phyloP scores from a whole-genome alignment of 1,284 basidiomycete genomes.

The Heterobasidion irregulare region DNA sequence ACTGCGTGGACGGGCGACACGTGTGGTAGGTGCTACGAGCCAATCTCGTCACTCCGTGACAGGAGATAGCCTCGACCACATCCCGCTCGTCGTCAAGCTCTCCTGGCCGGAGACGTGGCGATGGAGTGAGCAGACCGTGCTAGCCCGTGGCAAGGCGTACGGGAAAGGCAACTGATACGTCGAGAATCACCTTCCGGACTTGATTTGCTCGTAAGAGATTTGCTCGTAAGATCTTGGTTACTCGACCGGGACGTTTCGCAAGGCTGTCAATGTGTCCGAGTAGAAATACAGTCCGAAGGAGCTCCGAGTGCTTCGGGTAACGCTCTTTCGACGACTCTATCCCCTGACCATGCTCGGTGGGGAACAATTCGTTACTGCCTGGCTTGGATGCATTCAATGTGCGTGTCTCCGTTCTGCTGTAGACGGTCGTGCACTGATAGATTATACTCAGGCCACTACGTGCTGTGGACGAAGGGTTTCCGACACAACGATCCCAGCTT shows the following conservation, averaged over 20 bases:
- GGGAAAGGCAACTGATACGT: background rate
- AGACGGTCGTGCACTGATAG: background rate
- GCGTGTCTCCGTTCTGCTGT: background rate
- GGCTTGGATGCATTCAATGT: background rate
- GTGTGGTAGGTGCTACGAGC: background rate
- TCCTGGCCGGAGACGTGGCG: background rate
- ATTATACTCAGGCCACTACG: background rate
- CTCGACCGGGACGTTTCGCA: background rate
- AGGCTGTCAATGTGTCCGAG: background rate
- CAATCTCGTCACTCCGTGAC: background rate
- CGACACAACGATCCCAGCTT: background rate
- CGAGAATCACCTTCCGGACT: background rate
- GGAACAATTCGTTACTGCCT: background rate
- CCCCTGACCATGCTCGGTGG: background rate
- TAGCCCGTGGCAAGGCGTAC: background rate
- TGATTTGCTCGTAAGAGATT: too few species aligned
- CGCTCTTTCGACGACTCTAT: background rate
- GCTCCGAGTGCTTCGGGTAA: background rate
- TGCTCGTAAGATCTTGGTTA: background rate
- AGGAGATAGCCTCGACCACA: background rate
- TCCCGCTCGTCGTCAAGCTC: background rate
- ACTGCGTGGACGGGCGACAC: background rate
- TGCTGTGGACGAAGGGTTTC: background rate
- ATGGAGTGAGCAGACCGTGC: background rate
- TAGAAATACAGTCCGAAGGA: background rate